phyloP scores from a whole-genome alignment of 2,329 filamentous ascomycete species.

The Tolypocladium sp. region DNA sequence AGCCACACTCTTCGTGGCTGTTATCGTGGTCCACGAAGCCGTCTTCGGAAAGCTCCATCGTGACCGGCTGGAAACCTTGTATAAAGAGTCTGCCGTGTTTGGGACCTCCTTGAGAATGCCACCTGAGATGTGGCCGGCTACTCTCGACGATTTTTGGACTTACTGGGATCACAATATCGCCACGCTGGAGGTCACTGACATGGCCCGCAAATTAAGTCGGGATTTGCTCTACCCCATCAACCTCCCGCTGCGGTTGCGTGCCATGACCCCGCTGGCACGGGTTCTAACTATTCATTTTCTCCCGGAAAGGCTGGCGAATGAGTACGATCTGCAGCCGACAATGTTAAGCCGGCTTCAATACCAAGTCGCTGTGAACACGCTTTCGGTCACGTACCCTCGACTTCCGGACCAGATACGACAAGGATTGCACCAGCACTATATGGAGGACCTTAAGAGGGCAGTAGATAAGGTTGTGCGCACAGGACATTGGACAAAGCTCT shows the following conservation, averaged over 20 bases:
- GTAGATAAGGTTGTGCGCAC: constrained; percentile 10
- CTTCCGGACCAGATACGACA: constrained; percentile 6
- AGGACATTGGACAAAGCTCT: constrained; percentile 4
- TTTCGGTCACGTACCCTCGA: constrained; percentile 5
- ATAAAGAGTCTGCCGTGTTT: constrained; percentile 16
- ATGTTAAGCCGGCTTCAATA: constrained; percentile 12
- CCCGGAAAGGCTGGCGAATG: constrained; percentile 10
- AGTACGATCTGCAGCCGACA: constrained; percentile 13
- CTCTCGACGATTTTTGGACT: constrained; percentile 22
- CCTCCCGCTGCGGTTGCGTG: constrained; percentile 11
- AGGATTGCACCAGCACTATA: constrained; percentile 13
- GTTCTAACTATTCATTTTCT: constrained; percentile 10
- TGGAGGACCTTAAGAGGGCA: constrained; percentile 14
- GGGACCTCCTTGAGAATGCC: constrained; percentile 20
- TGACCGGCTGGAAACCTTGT: constrained; percentile 14
- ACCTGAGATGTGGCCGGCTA: constrained; percentile 24
- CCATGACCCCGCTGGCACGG: constrained; percentile 9
- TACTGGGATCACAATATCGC: constrained; percentile 27
- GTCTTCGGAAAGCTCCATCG: constrained; percentile 21
- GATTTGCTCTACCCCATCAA: constrained; percentile 14
- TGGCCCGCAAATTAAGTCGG: constrained; percentile 14
- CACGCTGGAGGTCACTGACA: constrained; percentile 20
- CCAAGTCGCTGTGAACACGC: neutral
- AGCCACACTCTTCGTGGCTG: constrained; percentile 26
- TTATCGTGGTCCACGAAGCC: constrained; percentile 23